Evolutionary conservation across 805 yeast genomes (phyloP).

Genomic region (Saccharomycopsis fermentans): DNA sequence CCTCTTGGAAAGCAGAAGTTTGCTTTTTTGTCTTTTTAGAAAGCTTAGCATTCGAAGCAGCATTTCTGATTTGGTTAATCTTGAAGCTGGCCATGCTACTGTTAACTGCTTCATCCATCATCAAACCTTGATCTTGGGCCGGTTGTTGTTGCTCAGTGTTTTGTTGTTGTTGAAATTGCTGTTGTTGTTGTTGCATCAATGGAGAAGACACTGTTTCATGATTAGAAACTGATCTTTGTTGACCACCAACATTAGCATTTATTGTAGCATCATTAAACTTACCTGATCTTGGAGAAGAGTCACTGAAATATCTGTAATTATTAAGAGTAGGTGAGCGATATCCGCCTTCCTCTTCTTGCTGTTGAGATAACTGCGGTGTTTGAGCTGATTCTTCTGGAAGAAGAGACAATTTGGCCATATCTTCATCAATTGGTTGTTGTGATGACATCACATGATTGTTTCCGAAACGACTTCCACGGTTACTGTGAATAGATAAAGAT

Average conservation of each 20-base stretch:
- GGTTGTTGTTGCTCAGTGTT: conserved; percentile 16
- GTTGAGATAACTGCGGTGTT: neutral
- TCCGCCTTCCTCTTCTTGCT: neutral
- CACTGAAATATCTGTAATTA: neutral
- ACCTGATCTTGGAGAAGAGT: neutral
- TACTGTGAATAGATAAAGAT: neutral
- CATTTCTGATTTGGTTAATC: conserved; percentile 18
- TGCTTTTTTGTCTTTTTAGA: conserved; percentile 41
- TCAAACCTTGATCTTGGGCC: conserved; percentile 25
- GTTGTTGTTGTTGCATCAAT: conserved; percentile 16
- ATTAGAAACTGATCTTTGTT: conserved; percentile 1
- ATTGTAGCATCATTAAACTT: neutral
- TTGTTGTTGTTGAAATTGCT: conserved; percentile 10
- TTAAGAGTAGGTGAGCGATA: neutral
- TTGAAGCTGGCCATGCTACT: conserved; percentile 7
- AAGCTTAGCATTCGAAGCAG: conserved; percentile 17
- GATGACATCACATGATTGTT: neutral
- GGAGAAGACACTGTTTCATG: neutral
- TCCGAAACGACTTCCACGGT: neutral
- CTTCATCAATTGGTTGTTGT: neutral
- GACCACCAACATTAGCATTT: neutral
- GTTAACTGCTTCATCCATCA: neutral
- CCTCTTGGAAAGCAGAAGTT: conserved; percentile 80
- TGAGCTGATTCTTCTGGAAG: neutral
- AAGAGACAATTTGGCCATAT: neutral